phyloP scores from a whole-genome alignment of 148 eudicot genomes.

The Rhododendron mucronatum region DNA sequence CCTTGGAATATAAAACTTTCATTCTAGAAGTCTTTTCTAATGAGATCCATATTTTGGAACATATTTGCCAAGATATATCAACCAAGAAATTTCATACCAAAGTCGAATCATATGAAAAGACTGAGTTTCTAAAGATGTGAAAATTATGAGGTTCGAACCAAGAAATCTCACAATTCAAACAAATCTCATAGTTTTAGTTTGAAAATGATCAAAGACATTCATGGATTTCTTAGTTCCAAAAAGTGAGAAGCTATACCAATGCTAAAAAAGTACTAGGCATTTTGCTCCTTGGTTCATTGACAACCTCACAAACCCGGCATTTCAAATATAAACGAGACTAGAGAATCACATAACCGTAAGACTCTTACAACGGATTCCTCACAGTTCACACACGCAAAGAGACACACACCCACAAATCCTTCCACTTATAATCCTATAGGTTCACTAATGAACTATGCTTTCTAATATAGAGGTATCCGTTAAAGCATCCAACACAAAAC shows the following conservation, averaged over 20 bases:
- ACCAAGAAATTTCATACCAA: not conserved
- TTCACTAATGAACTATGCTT: not conserved
- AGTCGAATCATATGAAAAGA: not conserved
- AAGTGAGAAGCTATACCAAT: not conserved
- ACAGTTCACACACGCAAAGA: not conserved
- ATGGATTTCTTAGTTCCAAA: not conserved
- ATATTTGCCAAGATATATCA: not conserved
- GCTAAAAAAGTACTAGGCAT: not conserved
- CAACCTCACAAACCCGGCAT: not conserved
- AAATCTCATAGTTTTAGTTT: not conserved
- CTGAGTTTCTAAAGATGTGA: not conserved
- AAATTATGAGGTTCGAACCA: not conserved
- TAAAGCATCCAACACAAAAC: not conserved
- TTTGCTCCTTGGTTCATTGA: not conserved
- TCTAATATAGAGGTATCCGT: not conserved
- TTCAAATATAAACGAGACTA: not conserved
- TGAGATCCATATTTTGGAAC: not conserved
- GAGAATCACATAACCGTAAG: not conserved
- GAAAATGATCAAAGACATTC: not conserved
- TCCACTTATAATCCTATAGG: not conserved
- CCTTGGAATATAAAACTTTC: not conserved
- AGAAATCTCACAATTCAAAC: not conserved
- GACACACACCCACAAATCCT: not conserved
- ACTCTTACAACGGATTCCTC: not conserved
- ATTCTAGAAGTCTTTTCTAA: not conserved